phyloP scores from a whole-genome alignment of 371 early-diverging fungal genomes.

The Gilbertella persicaria region DNA sequence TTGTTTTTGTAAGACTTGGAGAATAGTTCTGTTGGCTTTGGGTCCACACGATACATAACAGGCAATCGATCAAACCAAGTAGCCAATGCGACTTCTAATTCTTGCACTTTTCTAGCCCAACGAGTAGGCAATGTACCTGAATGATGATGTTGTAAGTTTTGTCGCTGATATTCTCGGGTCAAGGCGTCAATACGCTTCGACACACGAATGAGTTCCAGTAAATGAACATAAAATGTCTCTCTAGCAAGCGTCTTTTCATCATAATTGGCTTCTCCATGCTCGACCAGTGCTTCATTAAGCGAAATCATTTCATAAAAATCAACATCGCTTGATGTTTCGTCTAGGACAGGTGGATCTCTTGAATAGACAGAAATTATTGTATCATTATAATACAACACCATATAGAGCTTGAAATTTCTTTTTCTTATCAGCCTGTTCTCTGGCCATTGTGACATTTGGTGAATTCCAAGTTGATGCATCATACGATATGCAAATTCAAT shows the following conservation, averaged over 20 bases:
- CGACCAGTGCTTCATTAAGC: conserved; percentile 25
- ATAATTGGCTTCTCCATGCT: conserved; percentile 19
- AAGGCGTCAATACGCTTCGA: conserved; percentile 34
- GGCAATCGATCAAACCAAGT: conserved; percentile 45
- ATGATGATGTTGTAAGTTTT: conserved; percentile 20
- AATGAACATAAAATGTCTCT: conserved; percentile 42
- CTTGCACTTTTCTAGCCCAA: conserved; percentile 33
- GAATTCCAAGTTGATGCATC: conserved; percentile 41
- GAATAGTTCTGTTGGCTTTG: conserved; percentile 15
- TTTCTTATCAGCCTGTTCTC: conserved; percentile 27
- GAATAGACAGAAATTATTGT: conserved; percentile 31
- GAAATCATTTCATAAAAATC: conserved; percentile 42
- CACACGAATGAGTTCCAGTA: conserved; percentile 37
- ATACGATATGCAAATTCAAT: conserved; percentile 41
- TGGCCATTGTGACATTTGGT: conserved; percentile 8
- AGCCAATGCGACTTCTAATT: conserved; percentile 36
- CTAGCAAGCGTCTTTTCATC: conserved; percentile 39
- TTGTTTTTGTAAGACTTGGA: background rate
- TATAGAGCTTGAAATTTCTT: conserved; percentile 29
- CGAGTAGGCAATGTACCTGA: conserved; percentile 27
- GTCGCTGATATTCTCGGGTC: conserved; percentile 34
- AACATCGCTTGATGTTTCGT: conserved; percentile 34
- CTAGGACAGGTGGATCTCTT: conserved; percentile 30
- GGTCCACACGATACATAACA: conserved; percentile 35
- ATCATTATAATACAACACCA: conserved; percentile 49